Evolutionary conservation across 75 land plant genomes (phyloP).

Genomic region (Larix kaempferi): DNA sequence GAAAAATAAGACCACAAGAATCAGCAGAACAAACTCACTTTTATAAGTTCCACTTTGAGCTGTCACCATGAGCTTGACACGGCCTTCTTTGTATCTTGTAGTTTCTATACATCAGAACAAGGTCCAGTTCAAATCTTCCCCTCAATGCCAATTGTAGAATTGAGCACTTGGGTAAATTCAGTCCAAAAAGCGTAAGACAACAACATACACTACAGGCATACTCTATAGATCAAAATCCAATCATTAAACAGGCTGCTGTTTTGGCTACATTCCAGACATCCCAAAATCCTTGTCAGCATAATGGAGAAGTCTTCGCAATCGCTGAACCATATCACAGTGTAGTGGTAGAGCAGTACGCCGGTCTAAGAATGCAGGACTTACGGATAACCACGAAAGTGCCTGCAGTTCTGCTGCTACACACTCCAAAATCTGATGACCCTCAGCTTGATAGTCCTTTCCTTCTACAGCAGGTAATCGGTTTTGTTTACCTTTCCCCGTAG

Average conservation of each 20-base stretch:
- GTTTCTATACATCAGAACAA: neutral
- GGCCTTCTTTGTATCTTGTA: too few species aligned
- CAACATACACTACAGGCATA: neutral
- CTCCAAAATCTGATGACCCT: conserved; percentile 62
- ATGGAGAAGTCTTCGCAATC: conserved; percentile 68
- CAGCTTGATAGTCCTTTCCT: conserved; percentile 43
- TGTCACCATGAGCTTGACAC: neutral
- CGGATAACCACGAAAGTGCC: conserved; percentile 90
- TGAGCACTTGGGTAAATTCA: neutral
- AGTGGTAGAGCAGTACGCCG: conserved; percentile 80
- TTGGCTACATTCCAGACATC: conserved; percentile 1
- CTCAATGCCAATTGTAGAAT: neutral
- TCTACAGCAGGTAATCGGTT: conserved; percentile 31
- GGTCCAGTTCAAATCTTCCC: neutral
- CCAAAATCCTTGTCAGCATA: conserved; percentile 62
- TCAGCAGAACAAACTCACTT: neutral
- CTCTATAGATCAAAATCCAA: neutral
- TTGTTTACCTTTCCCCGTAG: conserved; percentile 13
- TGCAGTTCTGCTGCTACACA: conserved; percentile 79
- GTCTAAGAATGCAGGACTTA: conserved; percentile 62
- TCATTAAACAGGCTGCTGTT: neutral
- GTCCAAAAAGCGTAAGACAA: neutral
- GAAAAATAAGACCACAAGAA: neutral
- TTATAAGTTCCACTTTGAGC: neutral
- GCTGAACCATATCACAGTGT: conserved; percentile 87